These are phyloP conservation scores for Zoysia pacifica DNA, from an alignment of 176 grass and related monocot genomes.

Conservation along the genomic window DNA sequence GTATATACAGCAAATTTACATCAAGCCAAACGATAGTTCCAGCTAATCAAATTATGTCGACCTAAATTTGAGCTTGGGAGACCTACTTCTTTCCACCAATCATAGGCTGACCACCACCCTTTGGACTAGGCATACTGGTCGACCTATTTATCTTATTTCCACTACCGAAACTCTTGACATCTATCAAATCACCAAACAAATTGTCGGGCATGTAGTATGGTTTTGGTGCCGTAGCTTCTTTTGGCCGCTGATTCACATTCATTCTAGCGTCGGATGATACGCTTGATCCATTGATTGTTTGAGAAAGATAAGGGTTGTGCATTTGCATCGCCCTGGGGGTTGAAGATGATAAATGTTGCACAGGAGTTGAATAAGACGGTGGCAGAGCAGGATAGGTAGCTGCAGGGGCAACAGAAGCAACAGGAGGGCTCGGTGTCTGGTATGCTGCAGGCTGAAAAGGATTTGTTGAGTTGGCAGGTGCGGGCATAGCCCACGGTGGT, in stretches of 20 bases:
- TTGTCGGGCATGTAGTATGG: constrained; percentile 94
- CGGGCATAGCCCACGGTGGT: constrained; percentile 52
- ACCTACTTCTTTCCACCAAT: constrained; percentile 75
- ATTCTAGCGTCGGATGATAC: constrained; percentile 36
- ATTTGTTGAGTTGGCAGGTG: constrained; percentile 45
- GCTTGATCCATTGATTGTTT: constrained; percentile 37
- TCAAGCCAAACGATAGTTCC: constrained; percentile 19
- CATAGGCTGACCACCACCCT: constrained; percentile 77
- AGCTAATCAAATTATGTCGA: constrained; percentile 17
- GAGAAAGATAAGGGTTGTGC: constrained; percentile 51
- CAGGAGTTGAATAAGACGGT: constrained; percentile 36
- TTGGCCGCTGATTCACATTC: constrained; percentile 38
- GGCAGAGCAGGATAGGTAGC: constrained; percentile 35
- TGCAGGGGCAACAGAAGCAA: constrained; percentile 33
- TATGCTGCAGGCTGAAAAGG: constrained; percentile 49
- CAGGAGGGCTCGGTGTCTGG: constrained; percentile 30
- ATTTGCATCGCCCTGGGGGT: constrained; percentile 40
- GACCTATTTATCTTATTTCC: constrained; percentile 54
- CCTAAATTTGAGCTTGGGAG: neutral
- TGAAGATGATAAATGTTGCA: constrained; percentile 37
- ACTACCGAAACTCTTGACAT: constrained; percentile 66
- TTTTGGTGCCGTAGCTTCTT: constrained; percentile 42
- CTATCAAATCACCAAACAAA: constrained; percentile 91
- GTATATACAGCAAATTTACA: constrained; percentile 72
- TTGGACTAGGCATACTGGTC: constrained; percentile 46